Percentiles rank a stretch among this genome's conserved stretches.
Conservation (phyloP, 768 basidiomycete genomes). For the Lactifluus rugatus region DNA sequence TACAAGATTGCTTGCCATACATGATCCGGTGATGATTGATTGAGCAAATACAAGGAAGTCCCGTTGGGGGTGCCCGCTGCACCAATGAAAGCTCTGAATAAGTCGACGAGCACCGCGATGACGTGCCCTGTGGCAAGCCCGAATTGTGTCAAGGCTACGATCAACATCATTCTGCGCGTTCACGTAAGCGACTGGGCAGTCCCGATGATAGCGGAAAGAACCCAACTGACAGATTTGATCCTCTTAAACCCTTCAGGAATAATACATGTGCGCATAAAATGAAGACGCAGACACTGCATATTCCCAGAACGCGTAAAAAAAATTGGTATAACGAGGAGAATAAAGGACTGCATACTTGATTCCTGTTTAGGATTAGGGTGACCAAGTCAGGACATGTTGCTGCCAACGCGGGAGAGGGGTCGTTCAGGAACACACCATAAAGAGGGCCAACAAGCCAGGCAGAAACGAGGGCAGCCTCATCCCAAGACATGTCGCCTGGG, state of each 20-base stretch:
- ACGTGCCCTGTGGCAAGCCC: constrained; percentile 7
- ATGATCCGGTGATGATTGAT: constrained; percentile 5
- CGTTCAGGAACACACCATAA: not conserved
- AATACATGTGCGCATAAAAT: not conserved
- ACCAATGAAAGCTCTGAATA: not conserved
- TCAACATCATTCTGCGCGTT: not conserved
- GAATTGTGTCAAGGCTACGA: constrained; percentile 4
- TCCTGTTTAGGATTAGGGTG: not conserved
- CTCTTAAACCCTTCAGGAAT: not conserved
- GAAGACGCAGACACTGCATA: constrained; percentile 4
- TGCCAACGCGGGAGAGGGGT: not conserved
- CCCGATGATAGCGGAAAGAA: not conserved
- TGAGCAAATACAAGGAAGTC: not conserved
- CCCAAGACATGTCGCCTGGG: constrained; percentile 1
- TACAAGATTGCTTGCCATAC: constrained; percentile 3
- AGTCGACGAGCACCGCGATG: constrained; percentile 3
- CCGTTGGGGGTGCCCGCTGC: not conserved
- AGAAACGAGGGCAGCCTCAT: not conserved
- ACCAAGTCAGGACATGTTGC: not conserved
- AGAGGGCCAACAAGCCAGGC: constrained; percentile 8
- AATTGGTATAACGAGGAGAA: no score
- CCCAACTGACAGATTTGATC: not conserved
- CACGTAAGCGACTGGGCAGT: no score
- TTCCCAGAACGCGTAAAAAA: not conserved
- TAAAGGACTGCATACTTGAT: not conserved